Conservation (phyloP, 2,329 filamentous ascomycete species). For the Emydomyces testavorans region DNA sequence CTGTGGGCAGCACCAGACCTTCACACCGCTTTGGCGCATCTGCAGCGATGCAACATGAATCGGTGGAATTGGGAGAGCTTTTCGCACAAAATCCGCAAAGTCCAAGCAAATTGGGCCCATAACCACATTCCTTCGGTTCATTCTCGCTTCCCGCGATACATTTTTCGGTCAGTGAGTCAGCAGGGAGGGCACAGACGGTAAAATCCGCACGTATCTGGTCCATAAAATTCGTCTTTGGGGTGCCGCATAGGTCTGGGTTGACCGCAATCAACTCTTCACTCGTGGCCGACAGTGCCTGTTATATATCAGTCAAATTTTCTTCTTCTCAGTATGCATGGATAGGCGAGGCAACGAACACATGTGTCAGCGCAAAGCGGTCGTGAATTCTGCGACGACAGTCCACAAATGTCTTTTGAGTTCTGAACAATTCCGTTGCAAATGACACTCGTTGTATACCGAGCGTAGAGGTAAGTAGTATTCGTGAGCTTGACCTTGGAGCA, state of each 20-base stretch:
- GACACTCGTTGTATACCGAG: constrained; percentile 81
- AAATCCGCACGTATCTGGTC: constrained; percentile 84
- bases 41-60: constrained; percentile 84
- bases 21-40: constrained; percentile 62
- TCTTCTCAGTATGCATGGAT: neutral
- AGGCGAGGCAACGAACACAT: constrained; percentile 50
- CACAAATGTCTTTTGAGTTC: constrained; percentile 63
- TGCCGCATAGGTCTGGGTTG: constrained; percentile 60
- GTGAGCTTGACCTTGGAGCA: constrained; percentile 66
- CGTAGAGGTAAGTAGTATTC: constrained; percentile 73
- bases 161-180: constrained; percentile 59
- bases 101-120: constrained; percentile 55
- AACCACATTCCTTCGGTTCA: constrained; percentile 80
- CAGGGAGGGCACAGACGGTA: constrained; percentile 72
- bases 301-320: constrained; percentile 15
- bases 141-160: constrained; percentile 71
- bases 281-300: constrained; percentile 65
- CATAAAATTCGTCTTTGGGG: constrained; percentile 52
- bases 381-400: constrained; percentile 51
- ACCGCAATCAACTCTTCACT: constrained; percentile 78
- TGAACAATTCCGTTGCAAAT: constrained; percentile 92
- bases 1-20: constrained; percentile 62
- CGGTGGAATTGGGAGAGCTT: constrained; percentile 80
- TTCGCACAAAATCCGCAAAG: constrained; percentile 78
- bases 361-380: constrained; percentile 77